Base-by-base conservation (phyloP, 768 basidiomycete genomes). In the Pleurotus cornucopiae region DNA sequence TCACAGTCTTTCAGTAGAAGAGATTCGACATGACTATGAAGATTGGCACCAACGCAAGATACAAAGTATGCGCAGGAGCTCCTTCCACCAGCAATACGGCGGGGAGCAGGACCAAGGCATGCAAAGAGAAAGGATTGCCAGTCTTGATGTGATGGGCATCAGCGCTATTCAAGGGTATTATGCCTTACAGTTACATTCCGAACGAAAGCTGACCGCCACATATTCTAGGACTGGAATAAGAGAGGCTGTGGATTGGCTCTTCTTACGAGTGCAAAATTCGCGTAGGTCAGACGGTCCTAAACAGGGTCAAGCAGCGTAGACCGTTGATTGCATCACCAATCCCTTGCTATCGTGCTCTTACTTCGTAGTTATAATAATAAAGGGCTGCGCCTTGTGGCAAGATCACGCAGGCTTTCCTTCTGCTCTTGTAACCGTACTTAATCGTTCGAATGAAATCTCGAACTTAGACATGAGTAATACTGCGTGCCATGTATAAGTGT, bases 201-300 rank as follows among this genome's bases (percentile, higher is more conserved):
- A 5, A 34, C 37, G 21, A 57, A 30, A 43, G 40, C 21, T 41
- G 9, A 48, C 41, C 18, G 38, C 5, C 43, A 46, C 20, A 43
- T 25, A 3, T 49, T 49, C 7, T 61, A 97, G 94, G 43, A 91
- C 91, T 26, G 94, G 95, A 1, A 86, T 96, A 13, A 81, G 88
- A 55, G 89, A 89, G 49, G 94, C 91, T 0, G 90, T 97, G 2
- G 90, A 97, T 65, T 98, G 95, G 95, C 66, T 98, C 23, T 96
- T 96, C 66, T 84, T 95, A 54, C 81, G 94, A 0, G 94, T 97
- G 4, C 93, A 96, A 71, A 94, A 94, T 61, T 39, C 51, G 14
- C 51, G 51, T 20, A 53, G 51, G 39, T 39, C 39, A 41, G 51
- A 53, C 18, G 51, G 25, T n/a, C 49, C 49, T 38, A 37, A 34